Conservation (phyloP, 164 flowering plant genomes). For the Tetrastigma voinierianum region DNA sequence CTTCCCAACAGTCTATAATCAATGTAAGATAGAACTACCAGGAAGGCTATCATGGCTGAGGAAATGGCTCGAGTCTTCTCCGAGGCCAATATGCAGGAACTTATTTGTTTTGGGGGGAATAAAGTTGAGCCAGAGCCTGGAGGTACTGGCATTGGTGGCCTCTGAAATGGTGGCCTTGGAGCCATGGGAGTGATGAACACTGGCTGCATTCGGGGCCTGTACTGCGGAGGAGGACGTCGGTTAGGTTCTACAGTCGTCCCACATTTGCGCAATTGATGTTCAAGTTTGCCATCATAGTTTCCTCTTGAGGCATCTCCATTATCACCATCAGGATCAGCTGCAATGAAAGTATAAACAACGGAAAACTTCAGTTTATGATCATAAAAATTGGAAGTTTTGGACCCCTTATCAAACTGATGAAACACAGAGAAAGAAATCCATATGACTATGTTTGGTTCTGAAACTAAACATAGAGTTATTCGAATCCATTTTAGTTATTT, state of each 20-base stretch:
- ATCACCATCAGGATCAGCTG: conserved; percentile 2
- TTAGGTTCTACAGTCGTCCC: not conserved
- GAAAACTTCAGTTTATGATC: not conserved
- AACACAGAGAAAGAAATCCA: not conserved
- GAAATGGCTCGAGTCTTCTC: conserved; percentile 34
- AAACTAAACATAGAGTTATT: too few species aligned
- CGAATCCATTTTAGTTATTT: too few species aligned
- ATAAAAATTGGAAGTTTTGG: too few species aligned
- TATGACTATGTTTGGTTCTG: too few species aligned
- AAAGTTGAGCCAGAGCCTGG: not conserved
- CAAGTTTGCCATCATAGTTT: not conserved
- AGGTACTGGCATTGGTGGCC: not conserved
- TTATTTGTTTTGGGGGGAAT: conserved; percentile 28
- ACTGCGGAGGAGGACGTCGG: not conserved
- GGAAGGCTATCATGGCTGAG: conserved; percentile 35
- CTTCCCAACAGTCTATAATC: conserved; percentile 26
- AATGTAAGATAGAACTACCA: conserved; percentile 35
- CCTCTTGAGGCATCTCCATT: not conserved
- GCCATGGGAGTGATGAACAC: not conserved
- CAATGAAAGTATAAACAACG: not conserved
- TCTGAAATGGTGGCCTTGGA: conserved; percentile 1
- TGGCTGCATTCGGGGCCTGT: not conserved
- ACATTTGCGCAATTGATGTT: conserved; percentile 1
- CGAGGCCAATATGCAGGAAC: conserved; percentile 39
- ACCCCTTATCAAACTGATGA: not conserved